A percentile compares a stretch with the other conserved stretches of the same genome.
Conservation (phyloP, 768 basidiomycete species). For the Cystoderma amianthinum region DNA sequence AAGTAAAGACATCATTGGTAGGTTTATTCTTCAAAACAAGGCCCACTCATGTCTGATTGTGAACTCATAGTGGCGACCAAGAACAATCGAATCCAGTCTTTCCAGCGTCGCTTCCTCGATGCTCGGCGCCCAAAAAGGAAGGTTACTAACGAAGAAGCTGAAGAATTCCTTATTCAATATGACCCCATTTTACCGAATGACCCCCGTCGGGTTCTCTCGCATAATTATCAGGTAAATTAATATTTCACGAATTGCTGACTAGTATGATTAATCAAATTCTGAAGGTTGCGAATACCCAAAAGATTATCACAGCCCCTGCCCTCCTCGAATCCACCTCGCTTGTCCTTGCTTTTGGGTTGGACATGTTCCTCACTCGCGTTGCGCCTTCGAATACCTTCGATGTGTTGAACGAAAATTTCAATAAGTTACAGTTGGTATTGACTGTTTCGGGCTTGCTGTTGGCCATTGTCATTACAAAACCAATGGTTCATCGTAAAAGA, state of each 20-base stretch:
- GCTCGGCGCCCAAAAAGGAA: conserved; percentile 78
- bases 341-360: conserved; percentile 80
- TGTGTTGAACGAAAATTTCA: conserved; percentile 86
- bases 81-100: conserved; percentile 65
- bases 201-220: conserved; percentile 42
- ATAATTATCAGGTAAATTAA: conserved; percentile 33
- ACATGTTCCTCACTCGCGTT: conserved; percentile 82
- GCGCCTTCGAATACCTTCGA: conserved; percentile 91
- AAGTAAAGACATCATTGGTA: conserved; percentile 80
- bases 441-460: conserved; percentile 66
- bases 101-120: conserved; percentile 70
- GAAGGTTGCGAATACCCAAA: conserved; percentile 63
- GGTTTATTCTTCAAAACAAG: conserved; percentile 15
- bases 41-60: background rate
- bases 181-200: conserved; percentile 77
- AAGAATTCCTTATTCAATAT: conserved; percentile 83
- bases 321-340: conserved; percentile 90
- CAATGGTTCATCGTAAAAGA: conserved; percentile 69
- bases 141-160: conserved; percentile 68
- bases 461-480: conserved; percentile 77
- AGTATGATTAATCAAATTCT: background rate
- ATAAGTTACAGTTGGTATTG: conserved; percentile 84
- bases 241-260: background rate
- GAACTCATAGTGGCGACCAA: conserved; percentile 63
- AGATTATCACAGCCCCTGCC: conserved; percentile 74